Evolutionary conservation across 2,329 filamentous ascomycete species (phyloP).

Genomic region (Verticillium nonalfalfae): DNA sequence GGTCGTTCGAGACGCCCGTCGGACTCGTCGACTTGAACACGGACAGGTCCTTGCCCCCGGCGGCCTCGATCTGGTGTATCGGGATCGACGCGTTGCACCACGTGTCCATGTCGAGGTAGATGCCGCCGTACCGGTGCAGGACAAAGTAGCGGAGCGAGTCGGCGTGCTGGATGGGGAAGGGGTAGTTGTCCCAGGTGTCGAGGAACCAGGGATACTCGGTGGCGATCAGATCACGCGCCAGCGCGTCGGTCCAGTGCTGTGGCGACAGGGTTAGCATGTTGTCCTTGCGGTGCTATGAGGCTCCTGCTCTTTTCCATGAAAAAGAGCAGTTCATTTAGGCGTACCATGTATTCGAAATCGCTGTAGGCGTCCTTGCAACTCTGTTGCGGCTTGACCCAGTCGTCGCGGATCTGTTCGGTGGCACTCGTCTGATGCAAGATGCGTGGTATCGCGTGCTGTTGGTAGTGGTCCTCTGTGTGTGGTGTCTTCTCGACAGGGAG

Average conservation of each 20-base stretch:
- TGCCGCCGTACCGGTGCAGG: slow-evolving; percentile 63
- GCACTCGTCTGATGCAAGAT: slow-evolving; percentile 17
- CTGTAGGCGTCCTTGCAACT: slow-evolving; percentile 25
- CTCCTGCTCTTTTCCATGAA: not conserved
- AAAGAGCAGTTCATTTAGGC: not conserved
- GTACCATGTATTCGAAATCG: slow-evolving; percentile 21
- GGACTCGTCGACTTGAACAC: slow-evolving; percentile 50
- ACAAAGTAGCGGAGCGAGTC: slow-evolving; percentile 72
- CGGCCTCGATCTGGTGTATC: slow-evolving; percentile 18
- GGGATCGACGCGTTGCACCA: slow-evolving; percentile 21
- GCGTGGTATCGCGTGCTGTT: slow-evolving; percentile 21
- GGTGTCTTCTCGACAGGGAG: slow-evolving; percentile 20
- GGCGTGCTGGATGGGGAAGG: slow-evolving; percentile 64
- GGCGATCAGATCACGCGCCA: slow-evolving; percentile 60
- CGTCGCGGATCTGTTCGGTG: slow-evolving; percentile 19
- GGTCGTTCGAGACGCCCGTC: slow-evolving; percentile 76
- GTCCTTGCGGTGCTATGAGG: not conserved
- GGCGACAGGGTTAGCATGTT: not conserved
- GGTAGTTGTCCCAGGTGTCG: slow-evolving; percentile 62
- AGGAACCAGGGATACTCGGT: slow-evolving; percentile 67
- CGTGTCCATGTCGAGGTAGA: slow-evolving; percentile 57
- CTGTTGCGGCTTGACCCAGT: slow-evolving; percentile 22
- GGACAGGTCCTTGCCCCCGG: not conserved
- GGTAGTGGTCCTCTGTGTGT: slow-evolving; percentile 25
- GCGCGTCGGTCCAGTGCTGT: slow-evolving; percentile 67